Evolutionary conservation across 2,329 filamentous ascomycete genomes (phyloP).

Genomic region (Cladosporium sp.): DNA sequence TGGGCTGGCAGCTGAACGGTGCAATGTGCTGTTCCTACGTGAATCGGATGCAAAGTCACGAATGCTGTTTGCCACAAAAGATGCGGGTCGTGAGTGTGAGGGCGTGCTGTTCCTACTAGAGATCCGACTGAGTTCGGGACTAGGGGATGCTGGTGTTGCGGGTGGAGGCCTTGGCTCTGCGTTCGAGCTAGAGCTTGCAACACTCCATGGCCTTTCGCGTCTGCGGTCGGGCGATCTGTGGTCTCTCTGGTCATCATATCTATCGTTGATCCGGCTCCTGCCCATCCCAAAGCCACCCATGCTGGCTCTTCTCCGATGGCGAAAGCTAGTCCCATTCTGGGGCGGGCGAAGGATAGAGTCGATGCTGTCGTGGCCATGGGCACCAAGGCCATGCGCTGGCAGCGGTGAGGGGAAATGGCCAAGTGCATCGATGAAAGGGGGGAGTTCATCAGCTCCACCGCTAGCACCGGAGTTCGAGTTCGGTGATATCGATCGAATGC

Average conservation of each 20-base stretch:
- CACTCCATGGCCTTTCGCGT: slow-evolving; percentile 33
- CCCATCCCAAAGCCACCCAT: slow-evolving; percentile 46
- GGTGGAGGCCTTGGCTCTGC: slow-evolving; percentile 55
- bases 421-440: slow-evolving; percentile 48
- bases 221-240: slow-evolving; percentile 43
- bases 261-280: slow-evolving; percentile 28
- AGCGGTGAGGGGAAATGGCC: slow-evolving; percentile 42
- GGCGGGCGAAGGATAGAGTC: slow-evolving; percentile 49
- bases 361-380: slow-evolving; percentile 41
- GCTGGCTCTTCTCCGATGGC: slow-evolving; percentile 49
- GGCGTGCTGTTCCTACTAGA: slow-evolving; percentile 30
- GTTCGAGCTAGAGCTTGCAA: slow-evolving; percentile 28
- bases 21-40: slow-evolving; percentile 27
- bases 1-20: slow-evolving; percentile 26
- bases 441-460: slow-evolving; percentile 41
- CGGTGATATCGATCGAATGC: slow-evolving; percentile 61
- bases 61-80: slow-evolving; percentile 29
- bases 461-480: slow-evolving; percentile 36
- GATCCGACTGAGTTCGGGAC: slow-evolving; percentile 48
- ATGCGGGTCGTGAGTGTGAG: slow-evolving; percentile 29
- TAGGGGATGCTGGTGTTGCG: slow-evolving; percentile 58
- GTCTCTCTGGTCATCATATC: slow-evolving; percentile 48
- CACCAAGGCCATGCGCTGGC: slow-evolving; percentile 27
- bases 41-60: slow-evolving; percentile 28
- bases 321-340: slow-evolving; percentile 52